Conservation (phyloP, 1,284 basidiomycete genomes). For the Moesziomyces sp. region DNA sequence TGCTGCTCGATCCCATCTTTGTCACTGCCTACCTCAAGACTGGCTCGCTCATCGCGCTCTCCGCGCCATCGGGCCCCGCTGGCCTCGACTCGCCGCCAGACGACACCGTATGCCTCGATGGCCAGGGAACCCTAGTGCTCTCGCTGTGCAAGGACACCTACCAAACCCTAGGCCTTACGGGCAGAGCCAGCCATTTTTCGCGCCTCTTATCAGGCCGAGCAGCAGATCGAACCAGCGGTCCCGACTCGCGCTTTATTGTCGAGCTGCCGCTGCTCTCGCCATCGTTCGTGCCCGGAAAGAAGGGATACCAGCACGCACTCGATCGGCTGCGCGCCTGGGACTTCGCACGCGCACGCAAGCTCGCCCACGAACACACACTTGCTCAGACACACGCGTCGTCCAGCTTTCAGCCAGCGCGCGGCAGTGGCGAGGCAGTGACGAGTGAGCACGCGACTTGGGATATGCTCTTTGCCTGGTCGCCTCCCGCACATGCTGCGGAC, state of each 20-base stretch:
- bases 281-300: slow-evolving; percentile 61
- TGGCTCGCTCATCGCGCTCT: slow-evolving; percentile 55
- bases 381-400: slow-evolving; percentile 27
- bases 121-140: slow-evolving; percentile 60
- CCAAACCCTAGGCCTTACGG: slow-evolving; percentile 61
- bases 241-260: slow-evolving; percentile 57
- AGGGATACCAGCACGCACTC: slow-evolving; percentile 57
- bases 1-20: slow-evolving; percentile 62
- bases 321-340: slow-evolving; percentile 56
- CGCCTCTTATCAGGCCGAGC: slow-evolving; percentile 56
- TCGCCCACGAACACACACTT: slow-evolving; percentile 10
- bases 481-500: slow-evolving; percentile 7
- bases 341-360: slow-evolving; percentile 16
- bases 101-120: slow-evolving; percentile 61
- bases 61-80: slow-evolving; percentile 14
- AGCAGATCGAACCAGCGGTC: slow-evolving; percentile 59
- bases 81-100: slow-evolving; percentile 36
- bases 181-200: slow-evolving; percentile 56
- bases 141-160: slow-evolving; percentile 65
- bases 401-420: slow-evolving; percentile 6
- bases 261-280: slow-evolving; percentile 54
- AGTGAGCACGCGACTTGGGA: slow-evolving; percentile 46
- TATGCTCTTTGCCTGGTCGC: slow-evolving; percentile 48
- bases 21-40: slow-evolving; percentile 55
- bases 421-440: neutral